Evolutionary conservation across 1,284 basidiomycete species (phyloP), one percentile per base, ranked within the genome.

Genomic region (Ustilago trichophora): DNA sequence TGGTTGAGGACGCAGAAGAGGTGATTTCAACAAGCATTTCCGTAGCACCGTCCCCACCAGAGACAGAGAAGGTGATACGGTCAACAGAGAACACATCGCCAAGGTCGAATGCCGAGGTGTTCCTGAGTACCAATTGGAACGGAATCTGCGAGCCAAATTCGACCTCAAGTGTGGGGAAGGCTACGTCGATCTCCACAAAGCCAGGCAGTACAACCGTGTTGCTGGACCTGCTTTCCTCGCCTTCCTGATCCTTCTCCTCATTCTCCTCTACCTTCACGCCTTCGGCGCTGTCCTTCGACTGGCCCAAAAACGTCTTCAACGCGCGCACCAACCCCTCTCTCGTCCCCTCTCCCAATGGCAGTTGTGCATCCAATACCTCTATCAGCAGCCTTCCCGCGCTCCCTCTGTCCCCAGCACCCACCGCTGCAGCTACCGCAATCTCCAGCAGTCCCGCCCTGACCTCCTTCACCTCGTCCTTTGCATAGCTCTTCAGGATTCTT

Each of bases 401-500:
- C 24, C n/a, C 43, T 7, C 41, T 26, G 29, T 75, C 72, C 11
- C 29, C 49, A 8, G 26, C 48, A 12, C 29, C 31, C 12, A 56
- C 19, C 19, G 60, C 54, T 19, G 60, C 72, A 4, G 45, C 37
- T 0, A 62, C 31, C n/a, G 75, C 58, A 11, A 47, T 31, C n/a
- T 50, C 31, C 4, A 73, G 42, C 42, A 72, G 34, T 6, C 26
- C 51, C 0, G 24, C 31, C 18, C 54, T 50, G 9, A 63, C 49
- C 8, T 37, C 40, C 9, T 40, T 11, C 44, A 57, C 64, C 15
- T 50, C 41, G 3, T 75, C 75, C 22, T 37, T 51, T 13, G 21
- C 33, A 50, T 77, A 80, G 41, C 47, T 60, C 41, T 53, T 58
- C 33, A 74, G 21, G 15, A 75, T 67, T 24, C 78, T 62, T 29